Percentiles rank a stretch among this genome's conserved stretches.
These are phyloP conservation scores for Rachicladosporium sp. DNA, from an alignment of 2,329 filamentous ascomycete species.

Conservation along the genomic window DNA sequence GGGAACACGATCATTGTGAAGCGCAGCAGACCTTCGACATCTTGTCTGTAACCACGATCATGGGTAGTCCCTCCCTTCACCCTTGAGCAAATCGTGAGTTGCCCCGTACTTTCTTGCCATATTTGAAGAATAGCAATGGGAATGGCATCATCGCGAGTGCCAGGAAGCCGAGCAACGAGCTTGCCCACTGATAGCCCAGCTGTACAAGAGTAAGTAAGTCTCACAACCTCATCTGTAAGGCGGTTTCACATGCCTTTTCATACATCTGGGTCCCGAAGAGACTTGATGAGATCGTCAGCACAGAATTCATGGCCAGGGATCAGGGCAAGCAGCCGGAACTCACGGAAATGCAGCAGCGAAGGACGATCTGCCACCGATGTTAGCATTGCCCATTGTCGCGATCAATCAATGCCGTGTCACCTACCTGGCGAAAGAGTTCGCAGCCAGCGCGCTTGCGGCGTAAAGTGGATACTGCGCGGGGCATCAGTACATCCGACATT, in stretches of 20 bases:
- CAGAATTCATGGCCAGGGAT: too few species aligned
- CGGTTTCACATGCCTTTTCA: too few species aligned
- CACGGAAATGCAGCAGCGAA: conserved; percentile 36
- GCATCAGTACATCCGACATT: conserved; percentile 4
- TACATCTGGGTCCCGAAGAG: conserved; percentile 40
- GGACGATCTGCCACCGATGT: conserved; percentile 22
- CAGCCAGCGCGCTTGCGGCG: conserved; percentile 37
- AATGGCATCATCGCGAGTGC: conserved; percentile 37
- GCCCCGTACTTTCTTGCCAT: conserved; percentile 36
- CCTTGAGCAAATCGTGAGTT: conserved; percentile 34
- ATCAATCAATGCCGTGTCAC: too few species aligned
- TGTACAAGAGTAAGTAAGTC: conserved; percentile 12
- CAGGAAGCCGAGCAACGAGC: conserved; percentile 33
- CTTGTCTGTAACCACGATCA: too few species aligned
- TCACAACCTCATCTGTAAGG: too few species aligned
- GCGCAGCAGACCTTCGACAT: too few species aligned
- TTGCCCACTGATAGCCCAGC: conserved; percentile 40
- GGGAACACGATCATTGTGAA: too few species aligned
- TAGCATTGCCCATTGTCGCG: too few species aligned
- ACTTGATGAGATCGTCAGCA: conserved; percentile 18
- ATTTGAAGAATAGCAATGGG: conserved; percentile 37
- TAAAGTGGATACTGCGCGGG: conserved; percentile 32
- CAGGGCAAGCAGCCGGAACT: conserved; percentile 1
- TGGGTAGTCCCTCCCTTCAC: too few species aligned
- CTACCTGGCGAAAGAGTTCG: conserved; percentile 33